These are phyloP conservation scores for Trichoderma sp. DNA, from an alignment of 2,329 filamentous ascomycete genomes.

Conservation along the genomic window DNA sequence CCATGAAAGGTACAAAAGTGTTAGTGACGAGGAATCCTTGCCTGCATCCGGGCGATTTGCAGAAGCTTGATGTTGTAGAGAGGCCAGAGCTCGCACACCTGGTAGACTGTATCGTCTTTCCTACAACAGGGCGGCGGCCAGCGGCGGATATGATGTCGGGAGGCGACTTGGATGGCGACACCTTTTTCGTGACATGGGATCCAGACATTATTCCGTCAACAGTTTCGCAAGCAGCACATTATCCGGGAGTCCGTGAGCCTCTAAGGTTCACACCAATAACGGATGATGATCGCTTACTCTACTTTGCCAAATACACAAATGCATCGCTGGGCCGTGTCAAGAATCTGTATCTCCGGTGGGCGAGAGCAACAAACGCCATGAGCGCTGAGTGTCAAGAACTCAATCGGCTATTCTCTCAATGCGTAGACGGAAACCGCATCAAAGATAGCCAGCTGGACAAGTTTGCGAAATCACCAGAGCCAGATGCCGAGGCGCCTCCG, in stretches of 20 bases:
- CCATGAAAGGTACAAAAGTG: constrained; percentile 43
- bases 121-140: constrained; percentile 43
- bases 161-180: constrained; percentile 48
- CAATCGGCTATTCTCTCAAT: constrained; percentile 47
- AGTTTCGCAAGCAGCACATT: constrained; percentile 43
- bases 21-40: constrained; percentile 49
- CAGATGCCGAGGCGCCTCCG: constrained; percentile 30
- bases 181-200: constrained; percentile 49
- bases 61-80: constrained; percentile 47
- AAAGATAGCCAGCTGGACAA: constrained; percentile 38
- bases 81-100: constrained; percentile 43
- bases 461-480: constrained; percentile 39
- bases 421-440: constrained; percentile 48
- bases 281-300: constrained; percentile 44
- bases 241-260: constrained; percentile 46
- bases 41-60: constrained; percentile 48
- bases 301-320: constrained; percentile 47
- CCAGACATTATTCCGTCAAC: constrained; percentile 44
- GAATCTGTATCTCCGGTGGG: constrained; percentile 49
- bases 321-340: constrained; percentile 46
- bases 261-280: constrained; percentile 43
- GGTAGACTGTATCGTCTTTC: constrained; percentile 48
- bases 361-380: constrained; percentile 42
- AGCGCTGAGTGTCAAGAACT: constrained; percentile 46
- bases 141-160: constrained; percentile 49